Percentiles rank a stretch among this genome's conserved stretches.
Conservation (phyloP, 805 yeast genomes). For the Yarrowia sp. region DNA sequence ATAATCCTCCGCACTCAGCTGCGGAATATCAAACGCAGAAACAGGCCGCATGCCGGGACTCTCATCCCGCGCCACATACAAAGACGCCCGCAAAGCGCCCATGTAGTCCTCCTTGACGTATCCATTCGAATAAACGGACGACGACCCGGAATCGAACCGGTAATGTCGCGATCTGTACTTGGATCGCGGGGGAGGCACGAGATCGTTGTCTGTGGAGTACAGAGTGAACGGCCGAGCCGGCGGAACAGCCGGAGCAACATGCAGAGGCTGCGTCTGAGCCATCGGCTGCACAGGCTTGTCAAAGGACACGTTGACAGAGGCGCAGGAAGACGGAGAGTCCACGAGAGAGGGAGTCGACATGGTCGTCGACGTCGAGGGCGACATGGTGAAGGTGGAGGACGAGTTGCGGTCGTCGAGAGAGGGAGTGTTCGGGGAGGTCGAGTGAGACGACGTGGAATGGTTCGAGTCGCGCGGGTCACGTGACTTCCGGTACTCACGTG, state of each 20-base stretch:
- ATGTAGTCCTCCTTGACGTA: constrained; percentile 12
- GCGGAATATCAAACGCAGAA: background rate
- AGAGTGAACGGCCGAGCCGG: background rate
- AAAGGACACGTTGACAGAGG: background rate
- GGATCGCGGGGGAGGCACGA: constrained; percentile 26
- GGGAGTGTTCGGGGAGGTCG: background rate
- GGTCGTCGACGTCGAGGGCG: constrained; percentile 6
- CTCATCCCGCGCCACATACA: background rate
- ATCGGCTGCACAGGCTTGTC: background rate
- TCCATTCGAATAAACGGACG: background rate
- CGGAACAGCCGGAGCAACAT: background rate
- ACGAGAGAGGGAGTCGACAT: constrained; percentile 14
- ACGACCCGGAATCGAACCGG: constrained; percentile 5
- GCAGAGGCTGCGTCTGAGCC: background rate
- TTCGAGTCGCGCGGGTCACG: background rate
- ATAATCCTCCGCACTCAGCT: background rate
- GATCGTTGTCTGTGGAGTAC: constrained; percentile 8
- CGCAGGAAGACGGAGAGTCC: background rate
- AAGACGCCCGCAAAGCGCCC: background rate
- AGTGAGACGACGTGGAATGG: background rate
- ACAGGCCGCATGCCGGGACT: background rate
- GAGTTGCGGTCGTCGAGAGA: constrained; percentile 12
- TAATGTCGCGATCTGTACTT: constrained; percentile 13
- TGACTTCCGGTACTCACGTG: background rate
- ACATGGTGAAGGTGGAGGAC: constrained; percentile 10